These are phyloP conservation scores for Lactarius evosmus DNA, from an alignment of 768 basidiomycete genomes.

Conservation along the genomic window DNA sequence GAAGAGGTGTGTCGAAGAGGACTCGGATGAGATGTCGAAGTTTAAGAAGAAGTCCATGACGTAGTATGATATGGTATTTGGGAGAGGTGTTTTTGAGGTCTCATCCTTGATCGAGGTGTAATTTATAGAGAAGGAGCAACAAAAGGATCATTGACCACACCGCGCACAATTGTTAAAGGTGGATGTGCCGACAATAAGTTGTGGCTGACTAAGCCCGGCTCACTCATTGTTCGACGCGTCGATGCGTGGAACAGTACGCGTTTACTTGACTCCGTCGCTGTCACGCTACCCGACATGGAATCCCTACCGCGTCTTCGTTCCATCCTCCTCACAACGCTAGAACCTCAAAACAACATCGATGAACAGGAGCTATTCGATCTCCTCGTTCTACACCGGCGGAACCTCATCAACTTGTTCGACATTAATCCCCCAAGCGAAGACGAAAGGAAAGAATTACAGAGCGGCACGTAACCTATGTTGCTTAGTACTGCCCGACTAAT, in stretches of 20 bases:
- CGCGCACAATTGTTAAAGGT: no score
- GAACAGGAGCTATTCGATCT: conserved; percentile 78
- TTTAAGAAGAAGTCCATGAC: conserved; percentile 2
- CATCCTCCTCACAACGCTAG: conserved; percentile 47
- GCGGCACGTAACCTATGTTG: conserved; percentile 41
- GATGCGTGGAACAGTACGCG: background rate
- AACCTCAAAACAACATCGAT: conserved; percentile 44
- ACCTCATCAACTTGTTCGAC: conserved; percentile 61
- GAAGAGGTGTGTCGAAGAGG: background rate
- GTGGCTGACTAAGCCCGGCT: conserved; percentile 8
- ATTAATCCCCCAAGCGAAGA: conserved; percentile 57
- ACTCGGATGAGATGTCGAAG: background rate
- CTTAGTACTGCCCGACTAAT: background rate
- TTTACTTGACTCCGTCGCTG: background rate
- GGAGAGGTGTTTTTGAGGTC: background rate
- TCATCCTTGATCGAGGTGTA: no score
- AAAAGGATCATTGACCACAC: background rate
- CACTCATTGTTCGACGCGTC: background rate
- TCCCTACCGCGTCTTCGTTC: conserved; percentile 56
- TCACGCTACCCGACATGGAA: conserved; percentile 46
- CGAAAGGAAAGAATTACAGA: conserved; percentile 71
- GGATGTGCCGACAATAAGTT: no score
- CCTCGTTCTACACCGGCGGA: conserved; percentile 61
- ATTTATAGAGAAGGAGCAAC: background rate
- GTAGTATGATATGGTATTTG: no score